phyloP scores from a whole-genome alignment of 257 asterid genomes.

The Solanum lycopersicoides region DNA sequence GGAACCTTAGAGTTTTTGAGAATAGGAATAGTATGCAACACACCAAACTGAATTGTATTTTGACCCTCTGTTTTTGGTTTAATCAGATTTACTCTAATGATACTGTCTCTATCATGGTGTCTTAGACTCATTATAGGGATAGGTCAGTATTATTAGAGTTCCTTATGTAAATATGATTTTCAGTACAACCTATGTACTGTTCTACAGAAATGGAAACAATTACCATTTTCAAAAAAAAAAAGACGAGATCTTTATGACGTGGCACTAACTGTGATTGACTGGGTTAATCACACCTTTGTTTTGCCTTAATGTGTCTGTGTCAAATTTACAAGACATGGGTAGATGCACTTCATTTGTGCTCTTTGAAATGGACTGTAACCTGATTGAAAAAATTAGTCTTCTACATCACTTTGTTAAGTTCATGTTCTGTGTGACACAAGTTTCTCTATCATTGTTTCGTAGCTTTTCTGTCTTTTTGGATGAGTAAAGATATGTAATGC shows the following conservation, averaged over 20 bases:
- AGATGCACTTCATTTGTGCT: not conserved
- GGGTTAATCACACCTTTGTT: not conserved
- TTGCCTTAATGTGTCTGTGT: not conserved
- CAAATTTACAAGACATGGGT: not conserved
- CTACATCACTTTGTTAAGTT: not conserved
- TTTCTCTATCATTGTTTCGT: not conserved
- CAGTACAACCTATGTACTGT: too few species aligned
- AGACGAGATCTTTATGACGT: not conserved
- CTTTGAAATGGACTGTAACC: not conserved
- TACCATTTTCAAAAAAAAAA: not conserved
- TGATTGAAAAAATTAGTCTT: not conserved
- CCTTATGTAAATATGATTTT: too few species aligned
- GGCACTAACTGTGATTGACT: not conserved
- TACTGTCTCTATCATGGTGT: too few species aligned
- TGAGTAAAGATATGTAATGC: not conserved
- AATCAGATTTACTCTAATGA: too few species aligned
- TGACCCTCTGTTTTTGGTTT: too few species aligned
- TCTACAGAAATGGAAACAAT: not conserved
- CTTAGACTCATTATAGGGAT: too few species aligned
- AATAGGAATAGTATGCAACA: too few species aligned
- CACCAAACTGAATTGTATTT: too few species aligned
- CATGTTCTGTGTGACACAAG: not conserved
- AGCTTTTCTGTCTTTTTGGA: not conserved
- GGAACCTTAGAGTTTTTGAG: too few species aligned
- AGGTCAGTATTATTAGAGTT: too few species aligned